phyloP scores from a whole-genome alignment of 1,284 basidiomycete species.

The Lentinus polychrous region DNA sequence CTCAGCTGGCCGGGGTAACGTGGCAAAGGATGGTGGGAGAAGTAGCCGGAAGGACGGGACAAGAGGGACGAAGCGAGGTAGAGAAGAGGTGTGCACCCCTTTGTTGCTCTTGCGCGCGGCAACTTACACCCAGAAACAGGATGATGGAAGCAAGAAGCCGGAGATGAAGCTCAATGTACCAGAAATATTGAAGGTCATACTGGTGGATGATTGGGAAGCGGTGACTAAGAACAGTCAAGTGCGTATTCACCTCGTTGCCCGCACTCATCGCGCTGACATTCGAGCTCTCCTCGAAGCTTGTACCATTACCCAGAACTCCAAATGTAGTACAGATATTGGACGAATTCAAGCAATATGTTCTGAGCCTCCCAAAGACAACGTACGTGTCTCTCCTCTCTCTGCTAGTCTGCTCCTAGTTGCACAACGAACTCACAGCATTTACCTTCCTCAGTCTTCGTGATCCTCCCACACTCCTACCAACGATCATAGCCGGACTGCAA shows the following conservation, averaged over 20 bases:
- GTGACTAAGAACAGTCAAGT: conserved; percentile 94
- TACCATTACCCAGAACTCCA: conserved; percentile 79
- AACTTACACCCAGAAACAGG: conserved; percentile 27
- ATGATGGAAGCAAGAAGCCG: conserved; percentile 65
- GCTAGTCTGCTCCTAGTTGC: neutral
- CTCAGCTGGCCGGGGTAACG: conserved; percentile 23
- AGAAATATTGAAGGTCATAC: conserved; percentile 79
- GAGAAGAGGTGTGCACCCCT: conserved; percentile 46
- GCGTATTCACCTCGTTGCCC: conserved; percentile 10
- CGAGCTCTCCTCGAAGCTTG: conserved; percentile 48
- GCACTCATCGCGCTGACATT: neutral
- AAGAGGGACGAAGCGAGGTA: conserved; percentile 53
- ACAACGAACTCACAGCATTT: neutral
- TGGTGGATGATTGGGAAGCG: conserved; percentile 98
- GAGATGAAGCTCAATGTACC: conserved; percentile 92
- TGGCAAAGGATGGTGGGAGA: conserved; percentile 30
- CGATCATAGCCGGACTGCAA: conserved; percentile 84
- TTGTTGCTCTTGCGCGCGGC: neutral
- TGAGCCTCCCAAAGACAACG: conserved; percentile 42
- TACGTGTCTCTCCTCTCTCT: conserved; percentile 21
- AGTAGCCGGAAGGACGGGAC: conserved; percentile 40
- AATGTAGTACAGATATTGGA: conserved; percentile 76
- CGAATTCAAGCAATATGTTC: conserved; percentile 69
- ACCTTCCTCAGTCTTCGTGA: conserved; percentile 46
- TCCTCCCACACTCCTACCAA: conserved; percentile 58